Percentiles rank a stretch among this genome's conserved stretches.
These are phyloP conservation scores for Exophiala spinifera DNA, from an alignment of 2,329 filamentous ascomycete species.

Conservation along the genomic window DNA sequence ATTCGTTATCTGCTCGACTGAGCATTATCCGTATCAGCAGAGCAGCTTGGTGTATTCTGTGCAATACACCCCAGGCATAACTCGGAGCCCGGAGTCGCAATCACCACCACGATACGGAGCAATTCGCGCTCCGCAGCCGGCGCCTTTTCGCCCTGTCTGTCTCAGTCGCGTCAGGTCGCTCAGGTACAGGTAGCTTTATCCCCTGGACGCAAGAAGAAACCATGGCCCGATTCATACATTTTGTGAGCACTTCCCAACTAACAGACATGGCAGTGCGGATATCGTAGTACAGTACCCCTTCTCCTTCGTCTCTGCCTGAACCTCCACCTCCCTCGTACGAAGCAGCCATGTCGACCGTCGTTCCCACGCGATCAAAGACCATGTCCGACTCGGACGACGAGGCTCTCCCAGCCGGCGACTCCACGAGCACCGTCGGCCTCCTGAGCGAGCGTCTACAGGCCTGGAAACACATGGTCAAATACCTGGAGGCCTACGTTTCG, in stretches of 20 bases:
- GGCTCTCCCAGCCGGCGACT: slow-evolving; percentile 58
- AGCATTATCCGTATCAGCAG: no score
- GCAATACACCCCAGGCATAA: no score
- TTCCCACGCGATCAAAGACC: slow-evolving; percentile 21
- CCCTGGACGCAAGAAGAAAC: no score
- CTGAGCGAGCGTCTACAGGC: slow-evolving; percentile 85
- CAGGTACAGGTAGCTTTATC: no score
- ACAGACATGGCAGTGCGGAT: slow-evolving; percentile 12
- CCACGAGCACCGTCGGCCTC: slow-evolving; percentile 70
- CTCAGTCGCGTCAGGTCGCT: background rate
- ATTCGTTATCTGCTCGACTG: no score
- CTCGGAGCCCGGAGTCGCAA: no score
- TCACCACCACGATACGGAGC: no score
- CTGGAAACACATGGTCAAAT: slow-evolving; percentile 91
- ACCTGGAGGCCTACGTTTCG: slow-evolving; percentile 84
- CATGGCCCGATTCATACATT: no score
- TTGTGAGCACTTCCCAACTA: slow-evolving; percentile 1
- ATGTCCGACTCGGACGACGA: slow-evolving; percentile 49
- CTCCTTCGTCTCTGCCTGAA: no score
- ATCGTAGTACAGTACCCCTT: slow-evolving; percentile 16
- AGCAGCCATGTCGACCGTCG: slow-evolving; percentile 17
- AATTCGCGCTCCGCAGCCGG: no score
- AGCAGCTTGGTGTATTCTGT: no score
- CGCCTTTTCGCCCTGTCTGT: no score
- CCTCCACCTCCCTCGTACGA: slow-evolving; percentile 17